Evolutionary conservation across 371 early-diverging fungal species (phyloP).

Genomic region (Mucor mucedo): DNA sequence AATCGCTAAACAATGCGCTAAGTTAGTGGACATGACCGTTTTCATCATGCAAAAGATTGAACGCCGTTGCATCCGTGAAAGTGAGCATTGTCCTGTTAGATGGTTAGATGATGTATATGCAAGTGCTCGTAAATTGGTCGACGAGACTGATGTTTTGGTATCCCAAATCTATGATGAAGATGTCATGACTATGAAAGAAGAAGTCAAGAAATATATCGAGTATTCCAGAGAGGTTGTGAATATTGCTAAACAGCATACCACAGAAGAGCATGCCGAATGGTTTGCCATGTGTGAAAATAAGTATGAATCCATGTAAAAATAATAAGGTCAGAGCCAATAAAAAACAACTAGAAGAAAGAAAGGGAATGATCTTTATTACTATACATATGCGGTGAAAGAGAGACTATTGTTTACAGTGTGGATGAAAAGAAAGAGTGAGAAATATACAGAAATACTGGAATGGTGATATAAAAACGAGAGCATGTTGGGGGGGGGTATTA

Average conservation of each 20-base stretch:
- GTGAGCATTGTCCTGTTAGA: slow-evolving; percentile 4
- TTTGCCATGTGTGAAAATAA: slow-evolving; percentile 44
- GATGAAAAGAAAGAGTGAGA: neutral
- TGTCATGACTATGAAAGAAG: slow-evolving; percentile 25
- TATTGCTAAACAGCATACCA: slow-evolving; percentile 36
- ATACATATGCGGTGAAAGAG: neutral
- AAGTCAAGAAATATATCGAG: slow-evolving; percentile 29
- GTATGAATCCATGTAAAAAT: slow-evolving; percentile 29
- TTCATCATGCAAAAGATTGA: slow-evolving; percentile 46
- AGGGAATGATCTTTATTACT: neutral
- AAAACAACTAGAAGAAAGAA: neutral
- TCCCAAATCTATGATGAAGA: slow-evolving; percentile 54
- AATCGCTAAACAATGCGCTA: slow-evolving; percentile 39
- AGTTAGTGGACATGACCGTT: slow-evolving; percentile 40
- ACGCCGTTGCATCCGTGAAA: slow-evolving; percentile 38
- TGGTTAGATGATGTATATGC: slow-evolving; percentile 36
- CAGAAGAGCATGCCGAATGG: slow-evolving; percentile 47
- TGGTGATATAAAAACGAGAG: neutral
- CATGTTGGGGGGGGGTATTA: neutral
- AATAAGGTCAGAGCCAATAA: neutral
- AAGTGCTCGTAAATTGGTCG: slow-evolving; percentile 29
- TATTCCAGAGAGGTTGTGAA: slow-evolving; percentile 24
- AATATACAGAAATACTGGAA: neutral
- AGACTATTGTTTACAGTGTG: neutral
- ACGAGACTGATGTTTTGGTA: slow-evolving; percentile 47